These are phyloP conservation scores for Flaveria brownii DNA, from an alignment of 129 eudicot species.

Conservation along the genomic window DNA sequence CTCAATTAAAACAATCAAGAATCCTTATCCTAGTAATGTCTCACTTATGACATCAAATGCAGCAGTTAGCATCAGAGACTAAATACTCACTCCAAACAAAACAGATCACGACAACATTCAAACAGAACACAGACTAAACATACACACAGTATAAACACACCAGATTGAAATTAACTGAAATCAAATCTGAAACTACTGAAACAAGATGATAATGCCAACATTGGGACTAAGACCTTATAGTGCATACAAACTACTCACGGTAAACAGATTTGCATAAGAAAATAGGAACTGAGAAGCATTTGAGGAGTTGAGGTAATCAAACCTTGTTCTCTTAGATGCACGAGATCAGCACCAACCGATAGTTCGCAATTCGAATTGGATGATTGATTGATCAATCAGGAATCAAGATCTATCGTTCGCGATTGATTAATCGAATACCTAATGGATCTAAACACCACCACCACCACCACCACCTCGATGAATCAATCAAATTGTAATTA, in stretches of 20 bases:
- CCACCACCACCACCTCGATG: constrained; percentile 39
- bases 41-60: not conserved
- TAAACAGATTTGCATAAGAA: constrained; percentile 13
- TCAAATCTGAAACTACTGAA: constrained; percentile 8
- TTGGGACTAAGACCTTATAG: constrained; percentile 1
- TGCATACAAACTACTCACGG: not conserved
- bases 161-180: constrained; percentile 12
- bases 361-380: constrained; percentile 20
- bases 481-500: constrained; percentile 31
- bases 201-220: constrained; percentile 18
- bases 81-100: not conserved
- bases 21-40: constrained; percentile 8
- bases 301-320: constrained; percentile 15
- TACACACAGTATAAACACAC: constrained; percentile 6
- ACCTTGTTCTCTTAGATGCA: constrained; percentile 23
- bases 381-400: constrained; percentile 23
- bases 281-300: not conserved
- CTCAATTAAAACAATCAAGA: constrained; percentile 7
- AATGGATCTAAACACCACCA: constrained; percentile 40
- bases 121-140: not conserved
- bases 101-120: not conserved
- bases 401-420: constrained; percentile 31
- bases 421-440: constrained; percentile 17
- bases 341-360: constrained; percentile 11
- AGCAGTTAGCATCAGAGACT: constrained; percentile 5